Evolutionary conservation across 2,329 filamentous ascomycete species (phyloP), one percentile per base, ranked within the genome.

Genomic region (Pestalotiopsis sp.): DNA sequence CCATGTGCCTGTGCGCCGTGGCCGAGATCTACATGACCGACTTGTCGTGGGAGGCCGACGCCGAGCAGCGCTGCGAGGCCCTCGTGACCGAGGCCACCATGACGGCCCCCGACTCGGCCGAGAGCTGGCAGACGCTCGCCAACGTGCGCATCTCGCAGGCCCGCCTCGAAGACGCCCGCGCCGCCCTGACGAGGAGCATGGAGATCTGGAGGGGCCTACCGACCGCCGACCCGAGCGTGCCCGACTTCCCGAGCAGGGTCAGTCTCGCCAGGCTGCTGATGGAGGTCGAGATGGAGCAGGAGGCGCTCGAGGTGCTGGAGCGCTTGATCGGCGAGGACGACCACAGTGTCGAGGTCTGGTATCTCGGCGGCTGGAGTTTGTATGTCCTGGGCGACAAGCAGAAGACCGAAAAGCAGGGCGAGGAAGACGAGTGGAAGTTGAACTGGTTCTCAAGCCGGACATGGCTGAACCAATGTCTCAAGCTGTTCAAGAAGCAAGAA

Each of bases 21-120:
- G 91, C 94, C 6, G 96, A 99, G 83, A 94, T 99, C 64, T 99
- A 98, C 85, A 99, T 99, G 96, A 99, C 96, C 12, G 96, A 99
- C 83, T 83, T 98, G 75, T 96, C 93, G 76, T 96, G 89, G 94
- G 95, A 98, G 81, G 90, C 91, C 66, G 94, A 98, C 77, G 96
- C 95, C 4, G 96, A 99, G 83, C 84, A 88, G 73, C 89, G 91
- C 73, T 99, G 97, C 84, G 95, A 99, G 81, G 84, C 89, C 4
- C 89, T 97, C 69, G 89, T 98, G 72, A 97, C 95, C 5, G 94
- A 99, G 83, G 96, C 96, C 31, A 91, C 96, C 68, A 84, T 97
- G 75, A 89, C 97, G 70, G 93, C 93, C 69, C 94, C 95, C 4
- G 88, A 91, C 67, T 91, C 90, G 67, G 89, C 95, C 4, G 95